Conservation (phyloP, 2,329 filamentous ascomycete species). For the Paraconiothyrium brasiliense region DNA sequence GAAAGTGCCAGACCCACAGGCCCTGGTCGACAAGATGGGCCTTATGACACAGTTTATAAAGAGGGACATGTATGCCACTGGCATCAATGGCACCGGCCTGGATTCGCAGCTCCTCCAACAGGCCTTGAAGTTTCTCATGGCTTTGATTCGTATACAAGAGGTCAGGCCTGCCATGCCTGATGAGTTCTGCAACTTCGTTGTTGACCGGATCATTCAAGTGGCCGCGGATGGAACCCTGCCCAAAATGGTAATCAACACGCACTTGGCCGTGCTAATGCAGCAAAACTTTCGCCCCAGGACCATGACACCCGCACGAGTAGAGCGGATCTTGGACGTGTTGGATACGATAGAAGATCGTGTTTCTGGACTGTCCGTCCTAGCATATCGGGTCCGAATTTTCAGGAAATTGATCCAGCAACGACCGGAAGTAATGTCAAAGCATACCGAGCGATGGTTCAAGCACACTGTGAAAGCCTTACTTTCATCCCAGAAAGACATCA, state of each 20-base stretch:
- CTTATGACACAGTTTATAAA: constrained; percentile 83
- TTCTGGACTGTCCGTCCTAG: constrained; percentile 81
- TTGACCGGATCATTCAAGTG: constrained; percentile 80
- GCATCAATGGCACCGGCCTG: constrained; percentile 60
- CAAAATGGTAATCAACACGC: constrained; percentile 80
- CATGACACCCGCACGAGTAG: constrained; percentile 76
- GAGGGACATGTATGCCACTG: constrained; percentile 76
- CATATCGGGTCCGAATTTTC: constrained; percentile 81
- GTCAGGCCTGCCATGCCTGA: constrained; percentile 75
- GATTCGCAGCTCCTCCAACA: constrained; percentile 80
- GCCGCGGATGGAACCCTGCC: constrained; percentile 74
- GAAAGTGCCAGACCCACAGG: constrained; percentile 68
- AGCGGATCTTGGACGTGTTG: constrained; percentile 74
- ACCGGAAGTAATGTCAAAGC: constrained; percentile 73
- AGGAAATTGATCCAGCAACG: constrained; percentile 78
- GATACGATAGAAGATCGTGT: constrained; percentile 77
- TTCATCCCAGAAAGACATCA: constrained; percentile 79
- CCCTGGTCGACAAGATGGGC: constrained; percentile 73
- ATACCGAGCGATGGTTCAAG: constrained; percentile 79
- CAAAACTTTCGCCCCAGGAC: constrained; percentile 81
- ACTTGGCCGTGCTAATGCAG: constrained; percentile 81
- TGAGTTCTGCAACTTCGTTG: constrained; percentile 81
- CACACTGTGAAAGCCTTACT: constrained; percentile 85
- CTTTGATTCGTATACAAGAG: constrained; percentile 78
- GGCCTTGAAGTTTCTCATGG: constrained; percentile 78